Percentiles rank a stretch among this genome's conserved stretches.
Evolutionary conservation across 208 protist genomes (phyloP).

Genomic region (Plasmodiophora brassicae): DNA sequence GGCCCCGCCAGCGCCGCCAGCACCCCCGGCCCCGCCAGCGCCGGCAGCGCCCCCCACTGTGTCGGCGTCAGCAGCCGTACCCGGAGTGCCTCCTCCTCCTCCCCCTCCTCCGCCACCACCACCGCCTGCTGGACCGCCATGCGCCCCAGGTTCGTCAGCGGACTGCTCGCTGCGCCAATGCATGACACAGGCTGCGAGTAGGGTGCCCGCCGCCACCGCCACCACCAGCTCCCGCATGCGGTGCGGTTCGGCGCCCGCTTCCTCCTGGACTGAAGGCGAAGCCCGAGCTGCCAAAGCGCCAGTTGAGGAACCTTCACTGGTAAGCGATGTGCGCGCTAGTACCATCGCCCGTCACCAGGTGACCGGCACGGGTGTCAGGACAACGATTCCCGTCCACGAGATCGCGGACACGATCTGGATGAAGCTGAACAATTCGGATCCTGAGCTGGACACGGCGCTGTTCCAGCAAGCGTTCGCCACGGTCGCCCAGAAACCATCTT

Average conservation of each 20-base stretch:
- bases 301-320: slow-evolving; percentile 26
- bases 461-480: slow-evolving; percentile 12
- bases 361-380: not conserved
- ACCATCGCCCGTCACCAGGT: not conserved
- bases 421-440: not conserved
- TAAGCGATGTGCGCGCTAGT: no score
- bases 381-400: not conserved
- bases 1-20: not conserved
- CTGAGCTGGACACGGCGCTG: not conserved
- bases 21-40: not conserved
- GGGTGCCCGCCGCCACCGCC: not conserved
- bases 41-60: not conserved
- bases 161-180: no score
- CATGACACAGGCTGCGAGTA: not conserved
- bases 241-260: not conserved
- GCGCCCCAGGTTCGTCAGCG: no score
- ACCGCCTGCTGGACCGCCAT: no score
- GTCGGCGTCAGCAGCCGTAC: not conserved
- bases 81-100: not conserved
- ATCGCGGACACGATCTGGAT: slow-evolving; percentile 6
- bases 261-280: slow-evolving; percentile 2
- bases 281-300: not conserved
- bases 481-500: not conserved
- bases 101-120: no score
- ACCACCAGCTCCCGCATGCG: not conserved